Percentiles rank a stretch among this genome's conserved stretches.
Conservation (phyloP, 2,329 filamentous ascomycete species). For the Monilinia laxa region DNA sequence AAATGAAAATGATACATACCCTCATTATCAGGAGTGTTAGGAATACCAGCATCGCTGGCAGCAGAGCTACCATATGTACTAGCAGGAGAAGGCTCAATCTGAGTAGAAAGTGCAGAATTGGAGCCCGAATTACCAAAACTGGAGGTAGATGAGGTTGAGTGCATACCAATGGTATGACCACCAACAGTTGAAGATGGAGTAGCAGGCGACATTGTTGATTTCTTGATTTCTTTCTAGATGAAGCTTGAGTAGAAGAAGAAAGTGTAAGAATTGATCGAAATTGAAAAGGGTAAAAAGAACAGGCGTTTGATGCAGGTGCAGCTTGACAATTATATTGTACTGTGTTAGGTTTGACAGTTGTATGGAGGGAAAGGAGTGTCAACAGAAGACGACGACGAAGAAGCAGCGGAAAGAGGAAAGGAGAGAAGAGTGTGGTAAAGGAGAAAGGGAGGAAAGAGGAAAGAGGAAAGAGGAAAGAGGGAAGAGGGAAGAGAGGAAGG, state of each 20-base stretch:
- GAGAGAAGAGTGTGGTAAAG: neutral
- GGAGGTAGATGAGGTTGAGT: constrained; percentile 9
- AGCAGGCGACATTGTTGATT: constrained; percentile 22
- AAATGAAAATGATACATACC: constrained; percentile 27
- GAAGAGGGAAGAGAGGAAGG: neutral
- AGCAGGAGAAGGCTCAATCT: constrained; percentile 32
- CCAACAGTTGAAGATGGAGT: constrained; percentile 13
- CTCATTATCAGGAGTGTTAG: constrained; percentile 29
- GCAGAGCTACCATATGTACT: constrained; percentile 34
- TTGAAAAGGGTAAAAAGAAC: neutral
- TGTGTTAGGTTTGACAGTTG: neutral
- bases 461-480: neutral
- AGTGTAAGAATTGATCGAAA: neutral
- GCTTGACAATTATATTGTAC: neutral
- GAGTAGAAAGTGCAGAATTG: constrained; percentile 7
- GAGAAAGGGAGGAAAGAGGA: neutral
- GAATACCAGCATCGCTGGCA: constrained; percentile 31
- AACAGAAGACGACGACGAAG: constrained; percentile 9
- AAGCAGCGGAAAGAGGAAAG: neutral
- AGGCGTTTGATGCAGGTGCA: constrained; percentile 2
- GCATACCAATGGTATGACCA: constrained; percentile 9
- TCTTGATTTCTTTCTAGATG: neutral
- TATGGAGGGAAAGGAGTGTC: neutral
- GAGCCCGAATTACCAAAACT: neutral
- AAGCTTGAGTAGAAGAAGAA: neutral